These are phyloP conservation scores for Crithidia brevicula DNA, from an alignment of 208 protist species.

Conservation along the genomic window DNA sequence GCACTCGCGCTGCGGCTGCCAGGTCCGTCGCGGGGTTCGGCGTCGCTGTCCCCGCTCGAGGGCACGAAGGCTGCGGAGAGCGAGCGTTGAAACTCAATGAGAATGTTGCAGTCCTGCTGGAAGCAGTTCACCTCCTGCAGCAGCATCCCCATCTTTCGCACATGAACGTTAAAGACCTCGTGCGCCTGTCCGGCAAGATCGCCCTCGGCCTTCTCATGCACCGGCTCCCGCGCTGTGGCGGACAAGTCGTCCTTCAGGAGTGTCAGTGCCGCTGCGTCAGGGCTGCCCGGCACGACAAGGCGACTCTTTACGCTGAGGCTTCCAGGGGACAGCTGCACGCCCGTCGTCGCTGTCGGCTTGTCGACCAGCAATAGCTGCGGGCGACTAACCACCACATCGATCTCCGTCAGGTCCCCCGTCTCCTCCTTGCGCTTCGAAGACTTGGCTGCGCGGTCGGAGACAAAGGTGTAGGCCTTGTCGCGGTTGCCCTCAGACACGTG, in stretches of 20 bases:
- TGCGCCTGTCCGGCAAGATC: neutral
- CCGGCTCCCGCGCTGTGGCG: neutral
- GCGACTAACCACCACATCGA: conserved; percentile 66
- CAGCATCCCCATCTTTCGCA: conserved; percentile 36
- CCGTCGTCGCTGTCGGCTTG: conserved; percentile 33
- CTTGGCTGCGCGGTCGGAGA: conserved; percentile 51
- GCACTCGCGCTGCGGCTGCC: neutral
- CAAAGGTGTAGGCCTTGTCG: conserved; percentile 73
- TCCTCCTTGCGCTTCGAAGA: conserved; percentile 33
- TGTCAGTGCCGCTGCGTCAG: neutral
- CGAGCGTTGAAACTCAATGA: conserved; percentile 33
- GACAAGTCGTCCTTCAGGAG: neutral
- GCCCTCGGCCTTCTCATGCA: conserved; percentile 13
- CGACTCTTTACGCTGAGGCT: conserved; percentile 56
- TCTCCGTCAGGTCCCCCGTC: conserved; percentile 49
- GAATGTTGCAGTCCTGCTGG: conserved; percentile 44
- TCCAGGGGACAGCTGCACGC: conserved; percentile 66
- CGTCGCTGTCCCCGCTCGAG: neutral
- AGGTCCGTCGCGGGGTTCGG: neutral
- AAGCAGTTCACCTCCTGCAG: conserved; percentile 40
- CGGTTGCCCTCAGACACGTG: conserved; percentile 74
- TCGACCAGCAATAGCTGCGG: conserved; percentile 65
- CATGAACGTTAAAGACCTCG: conserved; percentile 38
- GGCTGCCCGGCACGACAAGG: conserved; percentile 28
- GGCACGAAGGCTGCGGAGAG: conserved; percentile 7